Conservation (phyloP, 768 basidiomycete species). For the Podaxis rugospora region DNA sequence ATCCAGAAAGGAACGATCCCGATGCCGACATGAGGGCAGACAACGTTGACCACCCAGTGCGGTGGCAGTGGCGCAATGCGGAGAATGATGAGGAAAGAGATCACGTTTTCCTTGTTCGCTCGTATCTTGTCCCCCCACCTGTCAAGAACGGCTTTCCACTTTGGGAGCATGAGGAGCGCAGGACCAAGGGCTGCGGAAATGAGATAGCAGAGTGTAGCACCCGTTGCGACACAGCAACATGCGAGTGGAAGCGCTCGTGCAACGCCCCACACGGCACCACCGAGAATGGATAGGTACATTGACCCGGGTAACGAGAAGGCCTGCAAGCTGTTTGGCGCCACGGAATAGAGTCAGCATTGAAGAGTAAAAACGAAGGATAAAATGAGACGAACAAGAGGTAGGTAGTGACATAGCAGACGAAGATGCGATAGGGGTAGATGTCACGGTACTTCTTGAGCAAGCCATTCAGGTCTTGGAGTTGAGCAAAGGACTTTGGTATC, state of each 20-base stretch:
- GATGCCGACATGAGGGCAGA: slow-evolving; percentile 92
- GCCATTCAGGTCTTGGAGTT: slow-evolving; percentile 80
- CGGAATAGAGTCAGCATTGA: slow-evolving; percentile 1
- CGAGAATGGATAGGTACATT: slow-evolving; percentile 97
- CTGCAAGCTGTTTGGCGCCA: slow-evolving; percentile 60
- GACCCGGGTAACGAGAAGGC: slow-evolving; percentile 95
- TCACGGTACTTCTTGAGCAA: slow-evolving; percentile 91
- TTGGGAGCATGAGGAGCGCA: slow-evolving; percentile 81
- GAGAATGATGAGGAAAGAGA: slow-evolving; percentile 92
- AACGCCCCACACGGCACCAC: slow-evolving; percentile 94
- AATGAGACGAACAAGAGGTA: slow-evolving; percentile 79
- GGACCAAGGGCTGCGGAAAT: slow-evolving; percentile 92
- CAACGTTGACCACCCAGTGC: slow-evolving; percentile 93
- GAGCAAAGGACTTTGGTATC: slow-evolving; percentile 83
- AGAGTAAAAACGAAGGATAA: slow-evolving; percentile 3
- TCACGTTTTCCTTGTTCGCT: slow-evolving; percentile 76
- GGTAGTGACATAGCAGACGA: slow-evolving; percentile 82
- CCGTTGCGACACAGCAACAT: slow-evolving; percentile 87
- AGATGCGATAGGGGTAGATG: slow-evolving; percentile 80
- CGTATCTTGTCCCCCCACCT: slow-evolving; percentile 77
- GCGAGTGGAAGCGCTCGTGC: slow-evolving; percentile 82
- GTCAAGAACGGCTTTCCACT: slow-evolving; percentile 79
- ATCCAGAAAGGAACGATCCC: slow-evolving; percentile 82
- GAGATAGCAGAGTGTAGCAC: slow-evolving; percentile 88
- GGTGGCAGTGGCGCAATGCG: slow-evolving; percentile 93